These are phyloP conservation scores for Verruconis gallopava DNA, from an alignment of 2,329 filamentous ascomycete genomes.

Conservation along the genomic window DNA sequence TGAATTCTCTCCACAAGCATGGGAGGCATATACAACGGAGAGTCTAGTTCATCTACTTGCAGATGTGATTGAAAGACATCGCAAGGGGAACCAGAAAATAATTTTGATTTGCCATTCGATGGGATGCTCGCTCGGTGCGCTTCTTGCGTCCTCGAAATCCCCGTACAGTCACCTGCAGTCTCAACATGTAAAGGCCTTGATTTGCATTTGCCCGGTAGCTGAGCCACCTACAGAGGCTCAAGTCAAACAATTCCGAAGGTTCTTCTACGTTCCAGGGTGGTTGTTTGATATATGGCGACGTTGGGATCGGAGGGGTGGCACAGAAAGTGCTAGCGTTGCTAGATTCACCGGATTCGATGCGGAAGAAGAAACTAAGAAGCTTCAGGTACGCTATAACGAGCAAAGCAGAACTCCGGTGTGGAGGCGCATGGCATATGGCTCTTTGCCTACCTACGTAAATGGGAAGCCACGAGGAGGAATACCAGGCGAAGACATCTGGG, in stretches of 20 bases:
- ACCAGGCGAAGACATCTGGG: conserved; percentile 59
- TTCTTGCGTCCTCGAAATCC: conserved; percentile 51
- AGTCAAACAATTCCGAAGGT: neutral
- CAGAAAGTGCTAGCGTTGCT: conserved; percentile 62
- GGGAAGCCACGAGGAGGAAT: conserved; percentile 48
- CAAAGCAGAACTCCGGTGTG: conserved; percentile 76
- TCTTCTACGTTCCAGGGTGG: conserved; percentile 32
- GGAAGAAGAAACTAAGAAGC: conserved; percentile 49
- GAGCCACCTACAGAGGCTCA: conserved; percentile 47
- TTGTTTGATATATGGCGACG: conserved; percentile 65
- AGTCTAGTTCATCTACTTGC: conserved; percentile 64
- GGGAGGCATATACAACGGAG: conserved; percentile 68
- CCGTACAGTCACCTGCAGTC: conserved; percentile 41
- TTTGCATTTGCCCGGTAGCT: conserved; percentile 70
- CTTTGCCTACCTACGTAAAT: conserved; percentile 49
- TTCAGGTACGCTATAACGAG: conserved; percentile 64
- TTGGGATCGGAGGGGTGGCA: conserved; percentile 69
- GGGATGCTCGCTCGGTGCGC: conserved; percentile 66
- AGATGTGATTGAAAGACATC: conserved; percentile 59
- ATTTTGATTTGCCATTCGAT: conserved; percentile 82
- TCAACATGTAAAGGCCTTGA: conserved; percentile 56
- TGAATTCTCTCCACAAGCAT: conserved; percentile 53
- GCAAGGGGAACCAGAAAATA: conserved; percentile 45
- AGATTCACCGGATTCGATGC: conserved; percentile 61
- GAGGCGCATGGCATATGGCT: conserved; percentile 64